A percentile compares a stretch with the other conserved stretches of the same genome.
These are phyloP conservation scores for Aureobasidium lini DNA, from an alignment of 2,329 filamentous ascomycete species.

Conservation along the genomic window DNA sequence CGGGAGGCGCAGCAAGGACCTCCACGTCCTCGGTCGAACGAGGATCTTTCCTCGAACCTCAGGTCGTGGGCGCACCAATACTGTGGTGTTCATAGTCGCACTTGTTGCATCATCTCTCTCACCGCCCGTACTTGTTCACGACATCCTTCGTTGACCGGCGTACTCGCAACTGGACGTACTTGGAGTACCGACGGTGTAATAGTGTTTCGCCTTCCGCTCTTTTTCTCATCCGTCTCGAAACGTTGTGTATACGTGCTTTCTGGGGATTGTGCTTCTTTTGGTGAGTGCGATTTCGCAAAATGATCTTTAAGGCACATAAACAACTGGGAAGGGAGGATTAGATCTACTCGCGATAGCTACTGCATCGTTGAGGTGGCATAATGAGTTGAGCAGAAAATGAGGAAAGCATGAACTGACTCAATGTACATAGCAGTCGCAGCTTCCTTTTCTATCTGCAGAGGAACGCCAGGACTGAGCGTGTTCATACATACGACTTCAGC, in stretches of 20 bases:
- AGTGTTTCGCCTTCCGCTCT: background rate
- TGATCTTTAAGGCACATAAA: too few relatives aligned
- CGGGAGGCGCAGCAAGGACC: background rate
- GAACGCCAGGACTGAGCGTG: background rate
- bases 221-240: background rate
- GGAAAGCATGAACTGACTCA: background rate
- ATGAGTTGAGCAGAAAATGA: background rate
- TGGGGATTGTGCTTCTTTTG: background rate
- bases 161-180: background rate
- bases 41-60: background rate
- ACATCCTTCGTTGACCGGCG: background rate
- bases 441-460: background rate
- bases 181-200: background rate
- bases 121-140: background rate
- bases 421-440: background rate
- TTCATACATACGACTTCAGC: background rate
- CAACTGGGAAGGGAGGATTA: too few relatives aligned
- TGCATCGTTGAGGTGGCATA: background rate
- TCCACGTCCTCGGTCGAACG: background rate
- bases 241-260: too few relatives aligned
- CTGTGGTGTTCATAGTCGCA: background rate
- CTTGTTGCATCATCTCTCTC: background rate
- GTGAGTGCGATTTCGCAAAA: background rate
- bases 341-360: too few relatives aligned
- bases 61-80: conserved; percentile 1